Evolutionary conservation across 345 rosid genomes (phyloP), one percentile per base, ranked within the genome.

Genomic region (Adansonia digitata): DNA sequence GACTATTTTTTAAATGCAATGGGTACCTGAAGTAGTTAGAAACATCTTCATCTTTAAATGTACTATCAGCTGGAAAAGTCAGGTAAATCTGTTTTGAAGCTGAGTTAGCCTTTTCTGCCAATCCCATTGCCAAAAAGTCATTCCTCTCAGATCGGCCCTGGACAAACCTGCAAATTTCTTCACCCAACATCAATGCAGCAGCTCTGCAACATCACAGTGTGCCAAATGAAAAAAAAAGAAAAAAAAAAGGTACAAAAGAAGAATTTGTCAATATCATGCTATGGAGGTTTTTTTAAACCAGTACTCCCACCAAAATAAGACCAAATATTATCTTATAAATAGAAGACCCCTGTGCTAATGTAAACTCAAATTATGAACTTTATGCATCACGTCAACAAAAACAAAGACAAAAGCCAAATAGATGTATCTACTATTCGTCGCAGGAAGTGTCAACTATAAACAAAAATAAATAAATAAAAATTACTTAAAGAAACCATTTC

Each of bases 31-130:
- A 96, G 75, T 93, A 96, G 69, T 83, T 90, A 42, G 98, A 90
- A 72, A 96, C 99, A 82, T 96, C 98, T 82, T 96, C 97, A 74
- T 93, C 99, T 69, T 87, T 96, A 82, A 96, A 96, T 71, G 91
- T 81, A 88, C 99, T 96, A 26, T 96, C 97, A 49, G 98, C 97
- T 13, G 99, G 99, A 79, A 96, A 96, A 49, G 98, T 96, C 88
- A 96, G 85, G 85, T 92, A 96, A 68, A 96, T 96, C 85, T 96
- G 98, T 74, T 91, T 92, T 0, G 97, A 82, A 4, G 94, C 97
- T 13, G 97, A 89, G 81, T 84, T 86, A 40, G 84, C 83, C 87
- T 83, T 96, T 67, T 92, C 97, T 59, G 81, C 85, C 79, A 91
- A 79, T 60, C 89, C 93, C 89, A 87, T 79, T 40, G 90, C 81